phyloP scores from a whole-genome alignment of 495 filamentous ascomycete genomes.

The Podospora fimiseda region DNA sequence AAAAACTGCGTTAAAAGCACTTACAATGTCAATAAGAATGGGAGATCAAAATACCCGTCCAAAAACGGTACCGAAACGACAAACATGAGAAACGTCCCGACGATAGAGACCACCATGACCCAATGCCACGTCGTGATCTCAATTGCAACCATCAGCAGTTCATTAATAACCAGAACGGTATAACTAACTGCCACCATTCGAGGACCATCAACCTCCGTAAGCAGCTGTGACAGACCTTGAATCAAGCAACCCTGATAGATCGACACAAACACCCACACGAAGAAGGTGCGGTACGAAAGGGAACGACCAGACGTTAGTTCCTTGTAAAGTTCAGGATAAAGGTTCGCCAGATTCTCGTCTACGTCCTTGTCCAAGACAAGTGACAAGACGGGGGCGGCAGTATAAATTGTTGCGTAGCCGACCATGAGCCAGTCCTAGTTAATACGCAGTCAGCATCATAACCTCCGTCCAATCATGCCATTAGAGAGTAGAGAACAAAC shows the following conservation, averaged over 20 bases:
- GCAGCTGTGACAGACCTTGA: slow-evolving; percentile 82
- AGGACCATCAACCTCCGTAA: slow-evolving; percentile 63
- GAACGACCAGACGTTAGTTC: slow-evolving; percentile 81
- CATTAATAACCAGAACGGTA: slow-evolving; percentile 87
- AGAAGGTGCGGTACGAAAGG: slow-evolving; percentile 88
- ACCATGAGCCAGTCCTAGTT: slow-evolving; percentile 86
- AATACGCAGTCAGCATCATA: slow-evolving; percentile 15
- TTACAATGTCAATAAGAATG: slow-evolving; percentile 63
- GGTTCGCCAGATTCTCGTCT: slow-evolving; percentile 82
- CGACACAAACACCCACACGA: slow-evolving; percentile 91
- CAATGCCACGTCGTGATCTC: slow-evolving; percentile 97
- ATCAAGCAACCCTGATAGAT: slow-evolving; percentile 94
- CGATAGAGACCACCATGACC: slow-evolving; percentile 77
- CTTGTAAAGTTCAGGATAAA: slow-evolving; percentile 97
- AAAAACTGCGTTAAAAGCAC: slow-evolving; percentile 16
- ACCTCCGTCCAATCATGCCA: background rate
- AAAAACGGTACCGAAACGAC: slow-evolving; percentile 81
- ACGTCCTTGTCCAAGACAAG: slow-evolving; percentile 96
- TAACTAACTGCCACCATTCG: slow-evolving; percentile 87
- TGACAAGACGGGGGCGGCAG: slow-evolving; percentile 87
- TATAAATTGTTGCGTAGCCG: slow-evolving; percentile 95
- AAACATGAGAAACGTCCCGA: slow-evolving; percentile 76
- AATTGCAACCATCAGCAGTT: slow-evolving; percentile 92
- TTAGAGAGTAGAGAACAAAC: too few relatives aligned
- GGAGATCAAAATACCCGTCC: slow-evolving; percentile 82